These are phyloP conservation scores for Solanum bulbocastanum DNA, from an alignment of 257 asterid genomes.

Conservation along the genomic window DNA sequence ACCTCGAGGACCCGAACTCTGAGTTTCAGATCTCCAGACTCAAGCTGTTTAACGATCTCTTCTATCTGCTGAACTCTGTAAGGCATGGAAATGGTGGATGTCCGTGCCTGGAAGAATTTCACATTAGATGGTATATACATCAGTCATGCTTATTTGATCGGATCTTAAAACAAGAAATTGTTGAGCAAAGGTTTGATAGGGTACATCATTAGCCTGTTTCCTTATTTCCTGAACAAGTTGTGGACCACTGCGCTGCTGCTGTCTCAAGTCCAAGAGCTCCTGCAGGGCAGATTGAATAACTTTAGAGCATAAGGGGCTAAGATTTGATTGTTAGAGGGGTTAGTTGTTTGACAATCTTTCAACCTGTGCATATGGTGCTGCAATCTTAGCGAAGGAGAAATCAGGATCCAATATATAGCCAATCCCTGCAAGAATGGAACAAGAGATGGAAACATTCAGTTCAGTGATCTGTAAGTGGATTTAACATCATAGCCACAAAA, in stretches of 20 bases:
- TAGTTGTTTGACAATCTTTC: background rate
- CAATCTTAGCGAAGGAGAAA: slow-evolving; percentile 86
- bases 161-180: background rate
- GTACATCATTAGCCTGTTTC: slow-evolving; percentile 85
- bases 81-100: slow-evolving; percentile 85
- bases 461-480: background rate
- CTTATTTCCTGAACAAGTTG: slow-evolving; percentile 70
- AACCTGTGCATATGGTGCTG: slow-evolving; percentile 97
- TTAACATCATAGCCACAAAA: background rate
- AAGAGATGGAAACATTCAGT: background rate
- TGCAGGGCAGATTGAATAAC: slow-evolving; percentile 10
- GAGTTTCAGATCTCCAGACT: slow-evolving; percentile 85
- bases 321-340: background rate
- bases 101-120: slow-evolving; percentile 50
- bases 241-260: slow-evolving; percentile 52
- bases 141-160: background rate
- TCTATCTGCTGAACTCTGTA: slow-evolving; percentile 73
- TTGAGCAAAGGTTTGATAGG: background rate
- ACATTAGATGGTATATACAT: background rate
- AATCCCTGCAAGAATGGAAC: slow-evolving; percentile 44
- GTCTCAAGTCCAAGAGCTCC: slow-evolving; percentile 80
- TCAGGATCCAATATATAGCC: slow-evolving; percentile 79
- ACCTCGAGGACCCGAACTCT: slow-evolving; percentile 98
- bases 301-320: background rate
- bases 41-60: slow-evolving; percentile 83